Evolutionary conservation across 1,139 yeast species (phyloP), one percentile per base, ranked within the genome.

Genomic region (Yamadazyma membranifaciens): DNA sequence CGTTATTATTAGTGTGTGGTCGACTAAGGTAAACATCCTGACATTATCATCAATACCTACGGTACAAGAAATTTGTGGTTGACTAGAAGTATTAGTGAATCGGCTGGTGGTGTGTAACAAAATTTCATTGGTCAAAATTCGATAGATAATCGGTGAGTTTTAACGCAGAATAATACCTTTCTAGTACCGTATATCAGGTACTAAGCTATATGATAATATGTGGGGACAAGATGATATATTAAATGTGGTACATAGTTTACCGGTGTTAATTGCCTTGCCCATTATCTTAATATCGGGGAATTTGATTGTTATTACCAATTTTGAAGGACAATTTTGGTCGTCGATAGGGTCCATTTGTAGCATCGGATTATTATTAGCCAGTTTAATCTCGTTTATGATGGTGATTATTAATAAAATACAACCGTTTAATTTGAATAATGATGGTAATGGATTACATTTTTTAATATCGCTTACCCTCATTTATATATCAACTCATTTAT

Each of bases 401-500:
- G 26, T 22, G 5, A 27, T 16, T 14, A 26, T 40, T 12, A 40
- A 40, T 28, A 40, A 27, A 29, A 15, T 40, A 9, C 43, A 40
- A 16, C 40, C 43, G 7, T 37, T 40, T 13, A 26, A 33, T 33
- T 11, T 37, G 10, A 12, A 30, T 13, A 31, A 37, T 9, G 17
- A 24, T 15, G 32, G 37, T 15, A 30, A 25, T 27, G 43, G 40
- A 2, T 24, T 40, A 11, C 26, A 31, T 15, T 37, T 40, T 24
- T 12, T 40, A 12, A 4, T 33, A 15, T 34, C 40, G 5, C 2
- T 40, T 5, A n/a, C 20, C 1, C 28, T 40, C 24, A 7, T 46
- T 20, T 56, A 39, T 38, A 42, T 48, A 30, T 51, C 55, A 16
- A 41, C 62, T 1, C 45, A 51, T 16, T 44, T 55, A 12, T 49